Base-by-base conservation (phyloP, 2,329 filamentous ascomycete species). In the Exophiala oligosperma region DNA sequence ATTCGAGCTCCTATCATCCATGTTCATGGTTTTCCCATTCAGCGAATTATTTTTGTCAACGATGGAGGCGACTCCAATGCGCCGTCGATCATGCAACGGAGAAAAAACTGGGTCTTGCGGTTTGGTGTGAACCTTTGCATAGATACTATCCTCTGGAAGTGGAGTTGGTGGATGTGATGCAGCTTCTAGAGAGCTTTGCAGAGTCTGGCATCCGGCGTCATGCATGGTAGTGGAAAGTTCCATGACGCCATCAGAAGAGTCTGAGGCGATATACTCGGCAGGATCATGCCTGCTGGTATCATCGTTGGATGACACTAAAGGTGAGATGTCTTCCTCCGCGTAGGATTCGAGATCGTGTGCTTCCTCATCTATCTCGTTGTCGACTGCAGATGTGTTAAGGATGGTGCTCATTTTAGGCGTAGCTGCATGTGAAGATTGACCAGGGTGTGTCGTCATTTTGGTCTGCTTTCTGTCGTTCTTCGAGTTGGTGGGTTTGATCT, bases 31-130 rank as follows among this genome's bases (percentile, higher is more conserved):
- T 21, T 37, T 57, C 24, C 46, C 44, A 26, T 47, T 37, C 14
- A 46, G 21, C 4, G 60, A 40, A 52, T 59, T 49, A 32, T 32
- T 32, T 21, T 59, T 43, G 28, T 59, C 56, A 40, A 54, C 35
- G 40, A 55, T 46, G 28, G 54, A 14, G 24, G 26, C 44, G 29
- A 52, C 4, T 7, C 53, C 49, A 21, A 62, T 57, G n/a, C 53
- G 57, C 24, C 49, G 38, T 23, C 53, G 53, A 12, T 47, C 26
- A 46, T 49, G 24, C 9, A 12, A 28, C 40, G 21, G 23, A 29
- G 46, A 14, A 26, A n/a, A 11, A 12, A 37, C 21, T 28, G 48
- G 5, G 7, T 28, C n/a, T 46, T 53, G 52, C 28, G 17, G 35
- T 23, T 21, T 59, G 35, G 24, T 9, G 28, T 14, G n/a, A 8